These are phyloP conservation scores for Pyricularia grisea DNA, from an alignment of 2,329 filamentous ascomycete genomes.

Conservation along the genomic window DNA sequence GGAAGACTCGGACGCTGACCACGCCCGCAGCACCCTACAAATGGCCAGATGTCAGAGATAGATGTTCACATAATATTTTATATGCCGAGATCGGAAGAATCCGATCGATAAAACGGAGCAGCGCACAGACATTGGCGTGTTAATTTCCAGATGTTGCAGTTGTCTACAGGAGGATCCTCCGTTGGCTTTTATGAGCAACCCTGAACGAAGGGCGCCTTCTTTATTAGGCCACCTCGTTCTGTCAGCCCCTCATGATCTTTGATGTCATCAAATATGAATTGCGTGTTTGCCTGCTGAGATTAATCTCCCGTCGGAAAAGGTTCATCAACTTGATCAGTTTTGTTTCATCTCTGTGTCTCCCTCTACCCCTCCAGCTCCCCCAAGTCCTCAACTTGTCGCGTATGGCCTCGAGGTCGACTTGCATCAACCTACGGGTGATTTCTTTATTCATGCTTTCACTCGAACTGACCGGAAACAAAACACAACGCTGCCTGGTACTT, in stretches of 20 bases:
- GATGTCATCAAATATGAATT: neutral
- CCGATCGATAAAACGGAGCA: neutral
- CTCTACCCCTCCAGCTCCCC: too few relatives aligned
- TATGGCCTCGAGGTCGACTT: too few relatives aligned
- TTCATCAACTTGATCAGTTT: neutral
- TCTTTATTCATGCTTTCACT: too few relatives aligned
- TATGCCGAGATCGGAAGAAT: neutral
- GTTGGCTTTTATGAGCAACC: too few relatives aligned
- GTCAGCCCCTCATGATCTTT: neutral
- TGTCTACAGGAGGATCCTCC: too few relatives aligned
- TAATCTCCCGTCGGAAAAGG: neutral
- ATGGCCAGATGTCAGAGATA: neutral
- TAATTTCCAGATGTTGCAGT: neutral
- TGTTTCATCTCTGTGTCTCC: too few relatives aligned
- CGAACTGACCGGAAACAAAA: too few relatives aligned
- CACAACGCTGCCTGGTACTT: too few relatives aligned
- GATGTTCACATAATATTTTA: neutral
- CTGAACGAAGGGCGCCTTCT: neutral
- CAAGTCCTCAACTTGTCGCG: too few relatives aligned
- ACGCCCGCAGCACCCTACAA: neutral
- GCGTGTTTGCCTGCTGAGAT: too few relatives aligned
- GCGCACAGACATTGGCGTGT: neutral
- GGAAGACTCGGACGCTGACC: neutral
- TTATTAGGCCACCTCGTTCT: neutral
- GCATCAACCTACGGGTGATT: too few relatives aligned